Evolutionary conservation across 163 green algal genomes (phyloP).

Genomic region (Scenedesmus sp.): DNA sequence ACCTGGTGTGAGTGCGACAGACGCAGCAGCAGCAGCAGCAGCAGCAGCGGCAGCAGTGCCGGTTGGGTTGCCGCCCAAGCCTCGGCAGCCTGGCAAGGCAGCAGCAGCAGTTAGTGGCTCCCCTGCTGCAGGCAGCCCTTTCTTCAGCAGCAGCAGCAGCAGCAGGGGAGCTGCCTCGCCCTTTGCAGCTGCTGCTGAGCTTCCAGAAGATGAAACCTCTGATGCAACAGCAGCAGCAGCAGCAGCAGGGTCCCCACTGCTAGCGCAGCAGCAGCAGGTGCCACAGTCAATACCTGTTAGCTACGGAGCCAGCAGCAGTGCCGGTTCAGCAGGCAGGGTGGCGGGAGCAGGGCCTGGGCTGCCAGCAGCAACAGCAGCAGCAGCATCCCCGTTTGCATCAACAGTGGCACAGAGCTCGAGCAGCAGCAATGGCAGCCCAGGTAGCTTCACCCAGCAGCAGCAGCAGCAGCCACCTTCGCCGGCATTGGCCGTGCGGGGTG

Average conservation of each 20-base stretch:
- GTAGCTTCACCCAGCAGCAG: neutral
- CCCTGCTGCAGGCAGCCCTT: neutral
- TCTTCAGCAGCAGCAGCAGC: neutral
- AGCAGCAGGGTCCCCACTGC: neutral
- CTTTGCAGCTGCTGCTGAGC: slow-evolving; percentile 17
- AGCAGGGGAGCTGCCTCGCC: slow-evolving; percentile 2
- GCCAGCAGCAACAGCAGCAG: neutral
- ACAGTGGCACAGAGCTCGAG: neutral
- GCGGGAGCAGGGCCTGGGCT: slow-evolving; percentile 5
- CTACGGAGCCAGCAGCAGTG: neutral
- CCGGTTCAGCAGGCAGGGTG: neutral
- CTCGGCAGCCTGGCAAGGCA: neutral
- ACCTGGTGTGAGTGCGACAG: neutral
- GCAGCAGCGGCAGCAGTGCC: slow-evolving; percentile 10
- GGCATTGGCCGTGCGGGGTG: neutral
- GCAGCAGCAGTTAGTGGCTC: neutral
- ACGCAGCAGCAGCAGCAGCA: neutral
- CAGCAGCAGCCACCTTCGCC: too few relatives aligned
- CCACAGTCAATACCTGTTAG: neutral
- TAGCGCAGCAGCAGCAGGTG: slow-evolving; percentile 11
- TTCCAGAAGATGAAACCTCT: neutral
- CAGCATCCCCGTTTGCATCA: slow-evolving; percentile 27
- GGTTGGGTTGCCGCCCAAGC: neutral
- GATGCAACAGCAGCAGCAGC: slow-evolving; percentile 12
- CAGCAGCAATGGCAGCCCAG: neutral